Conservation (phyloP, 768 basidiomycete species). For the Termitomyces titanicus region DNA sequence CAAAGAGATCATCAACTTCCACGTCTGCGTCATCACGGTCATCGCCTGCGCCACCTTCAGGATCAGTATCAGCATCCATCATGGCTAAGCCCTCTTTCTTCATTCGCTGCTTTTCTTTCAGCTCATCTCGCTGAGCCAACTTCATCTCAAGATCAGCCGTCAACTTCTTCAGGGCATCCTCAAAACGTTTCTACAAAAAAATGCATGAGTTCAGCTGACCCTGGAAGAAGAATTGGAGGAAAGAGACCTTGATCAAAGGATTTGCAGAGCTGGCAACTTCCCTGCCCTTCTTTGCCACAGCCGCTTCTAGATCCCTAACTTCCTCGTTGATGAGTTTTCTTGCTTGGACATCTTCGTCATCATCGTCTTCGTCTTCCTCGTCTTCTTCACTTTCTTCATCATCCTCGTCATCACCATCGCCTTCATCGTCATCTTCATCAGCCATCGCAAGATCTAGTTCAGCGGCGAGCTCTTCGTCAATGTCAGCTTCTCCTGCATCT, state of each 20-base stretch:
- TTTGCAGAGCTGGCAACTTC: constrained; percentile 85
- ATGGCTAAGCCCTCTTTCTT: constrained; percentile 60
- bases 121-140: constrained; percentile 69
- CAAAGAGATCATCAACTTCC: constrained; percentile 40
- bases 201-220: background rate
- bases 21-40: constrained; percentile 25
- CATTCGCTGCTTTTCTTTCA: constrained; percentile 71
- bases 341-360: constrained; percentile 76
- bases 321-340: constrained; percentile 84
- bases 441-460: constrained; percentile 85
- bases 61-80: constrained; percentile 35
- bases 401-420: constrained; percentile 54
- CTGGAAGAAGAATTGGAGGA: background rate
- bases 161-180: constrained; percentile 88
- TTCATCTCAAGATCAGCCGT: constrained; percentile 86
- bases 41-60: constrained; percentile 29
- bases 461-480: constrained; percentile 85
- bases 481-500: constrained; percentile 72
- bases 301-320: constrained; percentile 84
- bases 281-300: constrained; percentile 78
- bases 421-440: constrained; percentile 57
- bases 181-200: constrained; percentile 74
- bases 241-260: constrained; percentile 74
- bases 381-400: constrained; percentile 68
- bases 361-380: constrained; percentile 78